These are phyloP conservation scores for Teunomyces pallodes DNA, from an alignment of 805 yeast species.

Conservation along the genomic window DNA sequence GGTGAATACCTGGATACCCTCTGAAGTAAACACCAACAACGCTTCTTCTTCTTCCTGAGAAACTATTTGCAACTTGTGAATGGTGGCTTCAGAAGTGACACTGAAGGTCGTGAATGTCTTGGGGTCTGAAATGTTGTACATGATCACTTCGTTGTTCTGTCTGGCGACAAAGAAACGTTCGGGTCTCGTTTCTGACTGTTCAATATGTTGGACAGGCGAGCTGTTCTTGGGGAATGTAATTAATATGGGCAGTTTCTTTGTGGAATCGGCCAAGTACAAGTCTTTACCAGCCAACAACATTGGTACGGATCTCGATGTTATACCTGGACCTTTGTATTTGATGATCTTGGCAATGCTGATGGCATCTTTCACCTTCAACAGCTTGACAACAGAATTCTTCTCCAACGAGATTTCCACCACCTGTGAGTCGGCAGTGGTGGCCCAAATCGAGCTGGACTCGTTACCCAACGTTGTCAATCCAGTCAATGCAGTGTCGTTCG, in stretches of 20 bases:
- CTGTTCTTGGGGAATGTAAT: constrained; percentile 18
- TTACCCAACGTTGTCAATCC: constrained; percentile 11
- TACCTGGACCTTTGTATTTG: constrained; percentile 9
- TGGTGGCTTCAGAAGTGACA: constrained; percentile 23
- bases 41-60: constrained; percentile 13
- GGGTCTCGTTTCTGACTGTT: constrained; percentile 27
- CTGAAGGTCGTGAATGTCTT: constrained; percentile 28
- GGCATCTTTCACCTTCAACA: constrained; percentile 15
- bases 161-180: constrained; percentile 36
- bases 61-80: constrained; percentile 26
- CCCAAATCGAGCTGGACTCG: constrained; percentile 21
- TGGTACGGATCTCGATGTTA: constrained; percentile 11
- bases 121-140: constrained; percentile 29
- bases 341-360: constrained; percentile 19
- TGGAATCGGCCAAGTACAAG: constrained; percentile 27
- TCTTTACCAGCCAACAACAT: constrained; percentile 15
- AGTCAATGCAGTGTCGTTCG: constrained; percentile 16
- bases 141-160: constrained; percentile 21
- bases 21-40: constrained; percentile 27
- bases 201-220: constrained; percentile 29
- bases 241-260: constrained; percentile 12
- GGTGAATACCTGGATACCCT: constrained; percentile 30
- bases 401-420: constrained; percentile 23
- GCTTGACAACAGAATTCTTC: constrained; percentile 22
- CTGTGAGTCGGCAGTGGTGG: constrained; percentile 12